phyloP scores from a whole-genome alignment of 108 stramenopile genomes.

The Cylindrotheca fusiformis region DNA sequence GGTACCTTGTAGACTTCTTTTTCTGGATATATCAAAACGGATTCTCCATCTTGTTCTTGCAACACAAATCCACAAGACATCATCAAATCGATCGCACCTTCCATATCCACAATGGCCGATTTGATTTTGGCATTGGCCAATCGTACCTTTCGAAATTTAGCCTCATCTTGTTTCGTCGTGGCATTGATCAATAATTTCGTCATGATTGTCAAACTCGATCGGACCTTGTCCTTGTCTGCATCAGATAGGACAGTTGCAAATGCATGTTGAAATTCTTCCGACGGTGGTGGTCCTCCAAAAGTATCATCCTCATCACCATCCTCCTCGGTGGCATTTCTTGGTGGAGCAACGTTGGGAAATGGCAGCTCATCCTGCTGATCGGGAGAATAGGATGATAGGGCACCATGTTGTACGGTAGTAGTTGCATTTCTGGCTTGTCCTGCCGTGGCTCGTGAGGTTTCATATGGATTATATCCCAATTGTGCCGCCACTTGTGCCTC shows the following conservation, averaged over 20 bases:
- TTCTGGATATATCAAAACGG: slow-evolving; percentile 64
- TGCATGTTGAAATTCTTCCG: slow-evolving; percentile 51
- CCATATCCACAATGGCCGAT: slow-evolving; percentile 61
- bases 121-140: slow-evolving; percentile 79
- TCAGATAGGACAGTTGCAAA: slow-evolving; percentile 41
- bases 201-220: slow-evolving; percentile 45
- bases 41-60: slow-evolving; percentile 65
- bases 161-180: slow-evolving; percentile 58
- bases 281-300: slow-evolving; percentile 12
- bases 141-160: slow-evolving; percentile 74
- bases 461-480: slow-evolving; percentile 87
- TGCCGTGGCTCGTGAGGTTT: slow-evolving; percentile 58
- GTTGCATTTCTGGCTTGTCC: slow-evolving; percentile 79
- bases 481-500: slow-evolving; percentile 48
- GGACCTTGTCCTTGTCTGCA: slow-evolving; percentile 26
- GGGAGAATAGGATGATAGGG: slow-evolving; percentile 35
- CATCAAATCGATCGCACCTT: slow-evolving; percentile 75
- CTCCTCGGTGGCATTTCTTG: slow-evolving; percentile 28
- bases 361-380: not conserved
- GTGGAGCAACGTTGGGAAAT: slow-evolving; percentile 39
- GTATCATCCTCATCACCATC: not conserved
- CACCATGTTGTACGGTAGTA: slow-evolving; percentile 48
- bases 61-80: slow-evolving; percentile 60
- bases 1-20: slow-evolving; percentile 34
- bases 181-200: slow-evolving; percentile 72